phyloP scores from a whole-genome alignment of 2,329 filamentous ascomycete species.

The Aureobasidium sp. region DNA sequence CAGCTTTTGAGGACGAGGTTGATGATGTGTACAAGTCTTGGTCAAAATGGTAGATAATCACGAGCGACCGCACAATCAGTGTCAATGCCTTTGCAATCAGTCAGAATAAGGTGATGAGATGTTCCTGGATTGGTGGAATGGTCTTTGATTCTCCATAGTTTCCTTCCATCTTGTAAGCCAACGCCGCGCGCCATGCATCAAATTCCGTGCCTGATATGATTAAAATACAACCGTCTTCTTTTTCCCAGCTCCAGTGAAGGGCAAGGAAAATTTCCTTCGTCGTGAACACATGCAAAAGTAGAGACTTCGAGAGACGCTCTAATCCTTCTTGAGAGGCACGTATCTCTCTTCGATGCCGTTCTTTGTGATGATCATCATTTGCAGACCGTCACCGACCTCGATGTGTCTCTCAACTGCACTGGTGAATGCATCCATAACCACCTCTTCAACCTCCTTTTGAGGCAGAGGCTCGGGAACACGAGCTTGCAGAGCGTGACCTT shows the following conservation, averaged over 20 bases:
- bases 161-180: slow-evolving; percentile 13
- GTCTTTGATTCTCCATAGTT: background rate
- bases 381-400: slow-evolving; percentile 91
- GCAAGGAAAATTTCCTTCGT: background rate
- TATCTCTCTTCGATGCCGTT: slow-evolving; percentile 83
- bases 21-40: slow-evolving; percentile 3
- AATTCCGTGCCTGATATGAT: slow-evolving; percentile 7
- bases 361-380: slow-evolving; percentile 88
- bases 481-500: slow-evolving; percentile 72
- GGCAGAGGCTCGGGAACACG: slow-evolving; percentile 63
- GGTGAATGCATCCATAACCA: slow-evolving; percentile 96
- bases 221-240: slow-evolving; percentile 7
- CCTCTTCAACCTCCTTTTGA: slow-evolving; percentile 66
- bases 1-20: background rate
- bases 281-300: slow-evolving; percentile 6
- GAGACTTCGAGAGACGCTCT: background rate
- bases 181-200: slow-evolving; percentile 19
- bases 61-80: no score
- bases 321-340: slow-evolving; percentile 84
- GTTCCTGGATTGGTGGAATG: background rate
- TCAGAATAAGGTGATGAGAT: background rate
- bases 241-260: background rate
- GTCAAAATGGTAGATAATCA: background rate
- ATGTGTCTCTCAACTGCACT: slow-evolving; percentile 95
- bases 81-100: background rate